Evolutionary conservation across 148 eudicot species (phyloP).

Genomic region (Chenopodium suecicum): DNA sequence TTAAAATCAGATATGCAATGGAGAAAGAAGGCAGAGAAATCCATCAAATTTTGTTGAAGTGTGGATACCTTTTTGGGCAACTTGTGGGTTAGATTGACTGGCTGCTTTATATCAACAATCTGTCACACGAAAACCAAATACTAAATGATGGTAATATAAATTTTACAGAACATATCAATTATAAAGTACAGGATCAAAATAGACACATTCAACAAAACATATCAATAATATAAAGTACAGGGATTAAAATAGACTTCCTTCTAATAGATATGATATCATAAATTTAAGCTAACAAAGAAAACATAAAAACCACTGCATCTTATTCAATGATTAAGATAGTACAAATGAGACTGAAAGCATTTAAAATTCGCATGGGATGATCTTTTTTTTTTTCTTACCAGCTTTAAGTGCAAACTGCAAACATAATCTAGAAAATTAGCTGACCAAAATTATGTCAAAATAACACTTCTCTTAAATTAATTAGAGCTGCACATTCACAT

Average conservation of each 20-base stretch:
- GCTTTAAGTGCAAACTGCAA: not conserved
- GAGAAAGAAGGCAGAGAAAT: not conserved
- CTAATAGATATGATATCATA: not conserved
- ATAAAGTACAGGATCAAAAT: not conserved
- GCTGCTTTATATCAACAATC: slow-evolving; percentile 60
- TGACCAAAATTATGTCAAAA: not conserved
- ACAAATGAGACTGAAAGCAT: not conserved
- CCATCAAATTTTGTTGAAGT: not conserved
- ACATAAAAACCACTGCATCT: not conserved
- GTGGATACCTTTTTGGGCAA: slow-evolving; percentile 60
- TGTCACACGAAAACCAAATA: slow-evolving; percentile 29
- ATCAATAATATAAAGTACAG: not conserved
- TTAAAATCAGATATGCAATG: not conserved
- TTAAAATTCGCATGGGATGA: not conserved
- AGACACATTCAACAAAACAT: not conserved
- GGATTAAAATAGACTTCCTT: not conserved
- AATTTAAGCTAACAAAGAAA: not conserved
- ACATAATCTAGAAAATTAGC: not conserved
- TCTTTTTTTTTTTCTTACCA: not conserved
- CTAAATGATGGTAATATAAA: not conserved
- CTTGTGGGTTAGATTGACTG: slow-evolving; percentile 65
- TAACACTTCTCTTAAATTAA: not conserved
- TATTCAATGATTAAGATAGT: not conserved
- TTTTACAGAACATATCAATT: not conserved
- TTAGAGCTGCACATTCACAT: not conserved